Evolutionary conservation across 257 asterid species (phyloP).

Genomic region (Cinchona pubescens): DNA sequence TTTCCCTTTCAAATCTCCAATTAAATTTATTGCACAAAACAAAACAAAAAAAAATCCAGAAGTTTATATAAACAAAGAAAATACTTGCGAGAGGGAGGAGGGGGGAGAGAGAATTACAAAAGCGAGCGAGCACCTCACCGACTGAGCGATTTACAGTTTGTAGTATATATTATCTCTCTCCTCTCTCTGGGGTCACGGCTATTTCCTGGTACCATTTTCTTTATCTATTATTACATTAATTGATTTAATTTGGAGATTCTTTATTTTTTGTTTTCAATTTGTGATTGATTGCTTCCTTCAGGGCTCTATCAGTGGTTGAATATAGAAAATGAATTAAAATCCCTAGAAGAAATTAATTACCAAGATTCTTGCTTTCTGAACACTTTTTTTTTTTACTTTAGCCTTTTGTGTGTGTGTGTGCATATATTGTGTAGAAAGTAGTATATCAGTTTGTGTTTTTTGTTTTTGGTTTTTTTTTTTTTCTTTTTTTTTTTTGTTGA

Average conservation of each 20-base stretch:
- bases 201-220: neutral
- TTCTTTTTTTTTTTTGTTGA: no score
- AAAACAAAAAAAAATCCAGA: neutral
- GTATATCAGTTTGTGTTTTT: neutral
- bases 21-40: neutral
- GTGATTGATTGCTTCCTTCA: neutral
- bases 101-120: slow-evolving; percentile 24
- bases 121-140: neutral
- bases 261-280: neutral
- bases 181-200: slow-evolving; percentile 8
- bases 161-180: no score
- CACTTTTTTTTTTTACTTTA: neutral
- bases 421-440: neutral
- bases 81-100: neutral
- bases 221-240: neutral
- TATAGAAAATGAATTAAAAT: neutral
- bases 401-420: slow-evolving; percentile 13
- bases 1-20: slow-evolving; percentile 2
- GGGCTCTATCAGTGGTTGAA: slow-evolving; percentile 7
- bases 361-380: neutral
- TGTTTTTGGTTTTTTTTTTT: no score
- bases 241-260: neutral
- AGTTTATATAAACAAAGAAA: neutral
- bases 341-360: neutral
- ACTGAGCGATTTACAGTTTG: slow-evolving; percentile 8